A percentile compares a stretch with the other conserved stretches of the same genome.
Evolutionary conservation across 208 protist species (phyloP).

Genomic region (Acanthamoeba culbertsoni): DNA sequence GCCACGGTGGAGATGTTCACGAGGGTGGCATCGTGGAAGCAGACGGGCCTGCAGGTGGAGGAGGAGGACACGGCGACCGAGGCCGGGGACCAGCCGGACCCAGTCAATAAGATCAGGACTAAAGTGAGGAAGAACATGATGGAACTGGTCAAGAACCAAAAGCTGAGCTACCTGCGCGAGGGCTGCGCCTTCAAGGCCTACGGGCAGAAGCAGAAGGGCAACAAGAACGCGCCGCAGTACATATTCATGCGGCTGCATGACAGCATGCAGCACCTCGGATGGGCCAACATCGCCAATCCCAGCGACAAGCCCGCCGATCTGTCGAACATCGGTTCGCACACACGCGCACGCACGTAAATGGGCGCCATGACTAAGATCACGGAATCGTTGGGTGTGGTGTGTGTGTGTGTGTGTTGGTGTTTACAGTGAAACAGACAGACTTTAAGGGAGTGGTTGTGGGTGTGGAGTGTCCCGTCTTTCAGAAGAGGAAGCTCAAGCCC

Average conservation of each 20-base stretch:
- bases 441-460: constrained; percentile 37
- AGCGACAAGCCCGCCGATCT: not conserved
- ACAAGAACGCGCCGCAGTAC: constrained; percentile 36
- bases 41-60: not conserved
- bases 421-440: constrained; percentile 42
- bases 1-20: constrained; percentile 69
- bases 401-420: not conserved
- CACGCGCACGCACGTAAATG: not conserved
- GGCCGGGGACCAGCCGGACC: not conserved
- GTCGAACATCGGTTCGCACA: not conserved
- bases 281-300: not conserved
- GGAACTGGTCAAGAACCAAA: constrained; percentile 64
- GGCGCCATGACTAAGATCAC: too few relatives aligned
- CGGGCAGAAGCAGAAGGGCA: constrained; percentile 8
- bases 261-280: constrained; percentile 24
- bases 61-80: constrained; percentile 11
- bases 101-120: constrained; percentile 57
- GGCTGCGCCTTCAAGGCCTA: constrained; percentile 58
- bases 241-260: not conserved
- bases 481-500: constrained; percentile 59
- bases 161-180: constrained; percentile 50
- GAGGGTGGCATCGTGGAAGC: constrained; percentile 56
- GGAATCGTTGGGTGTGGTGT: not conserved
- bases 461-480: constrained; percentile 61
- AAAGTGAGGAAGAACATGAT: constrained; percentile 35